phyloP scores from a whole-genome alignment of 352 stramenopile species.

The Phytophthora meadii region DNA sequence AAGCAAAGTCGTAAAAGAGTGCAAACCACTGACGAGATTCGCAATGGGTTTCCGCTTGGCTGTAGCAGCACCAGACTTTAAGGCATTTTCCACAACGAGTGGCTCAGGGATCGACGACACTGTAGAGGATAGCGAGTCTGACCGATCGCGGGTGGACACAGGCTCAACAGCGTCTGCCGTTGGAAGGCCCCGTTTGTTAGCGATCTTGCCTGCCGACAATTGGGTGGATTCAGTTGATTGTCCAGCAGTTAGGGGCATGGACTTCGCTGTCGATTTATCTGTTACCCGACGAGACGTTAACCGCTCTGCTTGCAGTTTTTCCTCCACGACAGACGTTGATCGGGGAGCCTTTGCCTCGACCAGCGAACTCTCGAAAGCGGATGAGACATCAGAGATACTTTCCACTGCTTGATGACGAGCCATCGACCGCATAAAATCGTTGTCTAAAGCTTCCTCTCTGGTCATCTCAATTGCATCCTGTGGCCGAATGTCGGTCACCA shows the following conservation, averaged over 20 bases:
- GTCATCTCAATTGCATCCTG: background rate
- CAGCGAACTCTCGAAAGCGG: constrained; percentile 12
- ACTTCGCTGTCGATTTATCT: constrained; percentile 20
- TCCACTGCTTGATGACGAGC: constrained; percentile 11
- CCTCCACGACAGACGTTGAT: constrained; percentile 18
- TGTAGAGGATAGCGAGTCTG: constrained; percentile 62
- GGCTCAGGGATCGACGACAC: constrained; percentile 61
- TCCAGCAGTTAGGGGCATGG: constrained; percentile 8
- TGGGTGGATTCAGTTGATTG: background rate
- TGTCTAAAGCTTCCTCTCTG: constrained; percentile 10
- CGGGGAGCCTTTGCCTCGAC: constrained; percentile 10
- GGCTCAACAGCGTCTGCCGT: background rate
- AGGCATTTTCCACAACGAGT: constrained; percentile 32
- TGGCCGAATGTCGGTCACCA: constrained; percentile 3
- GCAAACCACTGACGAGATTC: constrained; percentile 77
- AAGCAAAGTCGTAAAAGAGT: constrained; percentile 77
- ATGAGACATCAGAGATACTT: constrained; percentile 22
- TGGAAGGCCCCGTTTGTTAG: background rate
- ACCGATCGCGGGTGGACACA: constrained; percentile 10
- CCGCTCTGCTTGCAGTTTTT: constrained; percentile 19
- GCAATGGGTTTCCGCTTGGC: constrained; percentile 43
- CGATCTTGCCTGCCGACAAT: background rate
- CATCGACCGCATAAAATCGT: constrained; percentile 19
- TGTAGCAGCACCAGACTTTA: constrained; percentile 23
- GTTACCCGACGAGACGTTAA: constrained; percentile 5